These are phyloP conservation scores for Diplodia seriata DNA, from an alignment of 2,329 filamentous ascomycete genomes.

Conservation along the genomic window DNA sequence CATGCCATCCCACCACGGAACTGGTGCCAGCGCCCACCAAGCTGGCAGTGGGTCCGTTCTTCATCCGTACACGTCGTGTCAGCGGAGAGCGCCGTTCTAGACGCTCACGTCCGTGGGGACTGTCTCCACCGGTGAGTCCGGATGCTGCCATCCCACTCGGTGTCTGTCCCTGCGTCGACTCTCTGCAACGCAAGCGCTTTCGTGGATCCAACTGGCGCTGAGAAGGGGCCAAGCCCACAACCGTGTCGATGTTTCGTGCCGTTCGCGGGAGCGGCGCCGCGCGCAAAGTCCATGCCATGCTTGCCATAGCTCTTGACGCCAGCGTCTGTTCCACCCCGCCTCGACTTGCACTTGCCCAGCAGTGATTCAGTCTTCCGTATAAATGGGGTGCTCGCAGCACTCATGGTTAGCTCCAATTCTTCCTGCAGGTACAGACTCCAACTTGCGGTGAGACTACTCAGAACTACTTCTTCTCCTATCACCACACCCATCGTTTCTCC, in stretches of 20 bases:
- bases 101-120: constrained; percentile 24
- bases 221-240: constrained; percentile 14
- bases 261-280: constrained; percentile 13
- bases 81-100: constrained; percentile 28
- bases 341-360: constrained; percentile 7
- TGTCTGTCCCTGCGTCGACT: constrained; percentile 12
- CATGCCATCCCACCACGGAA: constrained; percentile 19
- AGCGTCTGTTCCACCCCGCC: background rate
- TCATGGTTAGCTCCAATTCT: constrained; percentile 21
- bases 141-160: constrained; percentile 15
- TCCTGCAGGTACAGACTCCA: constrained; percentile 25
- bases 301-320: background rate
- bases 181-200: constrained; percentile 25
- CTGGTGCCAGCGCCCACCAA: constrained; percentile 3
- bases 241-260: constrained; percentile 19
- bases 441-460: constrained; percentile 26
- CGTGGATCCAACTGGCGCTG: constrained; percentile 26
- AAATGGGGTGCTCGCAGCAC: constrained; percentile 19
- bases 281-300: constrained; percentile 9
- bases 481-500: constrained; percentile 12
- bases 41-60: constrained; percentile 24
- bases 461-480: constrained; percentile 24
- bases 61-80: constrained; percentile 24
- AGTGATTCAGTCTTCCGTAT: constrained; percentile 13
- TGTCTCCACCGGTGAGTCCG: constrained; percentile 19